Evolutionary conservation across 495 filamentous ascomycete species (phyloP).

Genomic region (Daldinia decipiens): DNA sequence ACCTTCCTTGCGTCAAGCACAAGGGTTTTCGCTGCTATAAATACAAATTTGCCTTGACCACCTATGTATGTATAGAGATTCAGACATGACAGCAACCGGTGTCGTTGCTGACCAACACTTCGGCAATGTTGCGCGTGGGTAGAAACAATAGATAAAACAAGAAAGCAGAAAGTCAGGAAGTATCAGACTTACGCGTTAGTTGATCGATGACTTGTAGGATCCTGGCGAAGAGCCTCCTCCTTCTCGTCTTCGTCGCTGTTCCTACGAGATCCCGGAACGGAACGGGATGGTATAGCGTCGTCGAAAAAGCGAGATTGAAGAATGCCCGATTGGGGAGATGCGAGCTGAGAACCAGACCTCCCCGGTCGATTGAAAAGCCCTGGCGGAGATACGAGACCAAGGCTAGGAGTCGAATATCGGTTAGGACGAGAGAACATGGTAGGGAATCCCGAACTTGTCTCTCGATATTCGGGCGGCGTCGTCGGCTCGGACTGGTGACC

Average conservation of each 20-base stretch:
- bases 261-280: conserved; percentile 85
- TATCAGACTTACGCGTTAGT: conserved; percentile 69
- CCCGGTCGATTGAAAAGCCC: conserved; percentile 78
- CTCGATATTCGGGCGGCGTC: conserved; percentile 93
- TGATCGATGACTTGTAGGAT: conserved; percentile 73
- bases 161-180: conserved; percentile 5
- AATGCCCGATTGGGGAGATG: conserved; percentile 67
- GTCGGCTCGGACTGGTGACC: conserved; percentile 92
- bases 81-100: not conserved
- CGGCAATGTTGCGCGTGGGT: not conserved
- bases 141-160: conserved; percentile 9
- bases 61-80: not conserved
- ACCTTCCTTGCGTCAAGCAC: not conserved
- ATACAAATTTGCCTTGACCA: not conserved
- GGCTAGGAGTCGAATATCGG: conserved; percentile 82
- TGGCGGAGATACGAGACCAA: conserved; percentile 79
- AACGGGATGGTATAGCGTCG: conserved; percentile 75
- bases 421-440: conserved; percentile 79
- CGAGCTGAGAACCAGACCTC: conserved; percentile 76
- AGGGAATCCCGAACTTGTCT: conserved; percentile 71
- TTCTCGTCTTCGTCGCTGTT: conserved; percentile 83
- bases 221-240: conserved; percentile 69
- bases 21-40: not conserved
- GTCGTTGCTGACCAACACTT: not conserved
- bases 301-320: conserved; percentile 61